A percentile compares a stretch with the other conserved stretches of the same genome.
Conservation (phyloP, 345 rosid genomes). For the Syzygium jambos region DNA sequence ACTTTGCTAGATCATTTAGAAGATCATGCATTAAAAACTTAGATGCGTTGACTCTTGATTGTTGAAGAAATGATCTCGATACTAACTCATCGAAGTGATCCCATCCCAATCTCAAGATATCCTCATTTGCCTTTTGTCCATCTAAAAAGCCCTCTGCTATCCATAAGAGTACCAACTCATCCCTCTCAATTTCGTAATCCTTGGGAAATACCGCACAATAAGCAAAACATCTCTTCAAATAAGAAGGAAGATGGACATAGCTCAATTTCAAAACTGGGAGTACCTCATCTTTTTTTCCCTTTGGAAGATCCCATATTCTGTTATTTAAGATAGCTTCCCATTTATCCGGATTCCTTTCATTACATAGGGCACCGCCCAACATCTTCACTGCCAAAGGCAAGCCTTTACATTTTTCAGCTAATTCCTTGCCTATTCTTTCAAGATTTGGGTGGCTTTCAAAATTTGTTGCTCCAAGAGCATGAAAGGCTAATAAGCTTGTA, state of each 20-base stretch:
- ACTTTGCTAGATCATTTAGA: background rate
- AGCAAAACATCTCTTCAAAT: background rate
- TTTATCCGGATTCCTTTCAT: background rate
- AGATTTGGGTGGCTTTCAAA: background rate
- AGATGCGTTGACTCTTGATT: rapidly evolving
- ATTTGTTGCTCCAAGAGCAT: background rate
- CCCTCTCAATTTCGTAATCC: background rate
- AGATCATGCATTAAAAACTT: background rate
- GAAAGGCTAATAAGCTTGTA: background rate
- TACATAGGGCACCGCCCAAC: background rate
- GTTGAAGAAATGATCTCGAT: background rate
- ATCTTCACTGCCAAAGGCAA: background rate
- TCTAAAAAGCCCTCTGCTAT: background rate
- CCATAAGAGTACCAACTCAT: background rate
- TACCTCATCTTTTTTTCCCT: rapidly evolving
- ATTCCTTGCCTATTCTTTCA: background rate
- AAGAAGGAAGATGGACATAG: background rate
- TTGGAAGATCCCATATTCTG: background rate
- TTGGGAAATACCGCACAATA: background rate
- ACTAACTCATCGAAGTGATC: background rate
- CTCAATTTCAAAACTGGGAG: background rate
- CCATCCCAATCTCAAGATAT: background rate
- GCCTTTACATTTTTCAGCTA: background rate
- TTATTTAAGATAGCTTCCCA: background rate
- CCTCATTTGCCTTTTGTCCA: background rate